These are phyloP conservation scores for Syzygium syzygioides DNA, from an alignment of 441 rosid species.

Conservation along the genomic window DNA sequence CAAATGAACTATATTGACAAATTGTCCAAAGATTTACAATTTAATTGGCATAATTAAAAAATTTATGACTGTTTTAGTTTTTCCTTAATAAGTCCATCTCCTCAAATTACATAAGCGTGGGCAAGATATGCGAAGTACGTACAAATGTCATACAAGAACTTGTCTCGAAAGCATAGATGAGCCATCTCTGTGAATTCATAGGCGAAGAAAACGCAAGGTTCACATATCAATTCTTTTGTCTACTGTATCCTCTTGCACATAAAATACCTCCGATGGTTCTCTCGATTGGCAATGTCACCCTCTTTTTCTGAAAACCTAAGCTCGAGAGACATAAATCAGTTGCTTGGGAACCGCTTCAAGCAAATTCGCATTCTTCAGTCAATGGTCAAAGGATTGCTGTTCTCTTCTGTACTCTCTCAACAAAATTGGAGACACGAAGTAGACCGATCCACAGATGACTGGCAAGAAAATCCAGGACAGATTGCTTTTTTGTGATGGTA, in stretches of 20 bases:
- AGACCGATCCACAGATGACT: not conserved
- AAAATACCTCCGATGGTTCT: not conserved
- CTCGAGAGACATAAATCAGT: not conserved
- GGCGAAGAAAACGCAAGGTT: not conserved
- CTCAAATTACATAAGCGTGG: not conserved
- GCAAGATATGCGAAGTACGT: not conserved
- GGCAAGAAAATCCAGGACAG: not conserved
- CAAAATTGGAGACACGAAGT: not conserved
- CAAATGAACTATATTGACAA: too few species aligned
- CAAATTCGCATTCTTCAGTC: not conserved
- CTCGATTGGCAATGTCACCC: not conserved
- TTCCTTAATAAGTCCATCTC: not conserved
- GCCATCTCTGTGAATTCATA: not conserved
- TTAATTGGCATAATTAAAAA: too few species aligned
- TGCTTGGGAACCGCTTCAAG: not conserved
- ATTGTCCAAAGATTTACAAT: too few species aligned
- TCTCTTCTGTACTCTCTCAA: not conserved
- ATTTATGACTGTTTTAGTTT: too few species aligned
- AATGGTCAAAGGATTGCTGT: not conserved
- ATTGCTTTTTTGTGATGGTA: not conserved
- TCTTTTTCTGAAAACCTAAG: not conserved
- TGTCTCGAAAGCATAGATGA: not conserved
- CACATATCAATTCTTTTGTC: not conserved
- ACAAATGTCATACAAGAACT: not conserved
- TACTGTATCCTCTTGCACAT: not conserved